Evolutionary conservation across 148 eudicot genomes (phyloP).

Genomic region (Rhododendron williamsianum): DNA sequence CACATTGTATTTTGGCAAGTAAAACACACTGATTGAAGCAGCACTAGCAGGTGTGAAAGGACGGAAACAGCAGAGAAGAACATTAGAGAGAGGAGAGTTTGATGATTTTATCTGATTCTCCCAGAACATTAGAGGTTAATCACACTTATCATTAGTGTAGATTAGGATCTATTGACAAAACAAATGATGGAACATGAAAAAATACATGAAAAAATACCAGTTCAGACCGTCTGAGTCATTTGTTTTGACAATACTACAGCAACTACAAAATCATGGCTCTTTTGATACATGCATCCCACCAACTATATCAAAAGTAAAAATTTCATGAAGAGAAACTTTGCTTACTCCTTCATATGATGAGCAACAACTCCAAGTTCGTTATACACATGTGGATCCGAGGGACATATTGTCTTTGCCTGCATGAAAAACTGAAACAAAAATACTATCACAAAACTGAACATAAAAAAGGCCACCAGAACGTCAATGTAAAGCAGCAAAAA

Average conservation of each 20-base stretch:
- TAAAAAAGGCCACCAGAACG: not conserved
- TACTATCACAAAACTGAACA: slow-evolving; percentile 11
- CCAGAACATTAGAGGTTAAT: too few relatives aligned
- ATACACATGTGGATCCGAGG: slow-evolving; percentile 92
- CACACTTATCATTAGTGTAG: too few relatives aligned
- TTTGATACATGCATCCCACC: not conserved
- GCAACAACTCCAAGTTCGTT: slow-evolving; percentile 98
- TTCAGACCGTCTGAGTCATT: not conserved
- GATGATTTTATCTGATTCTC: too few relatives aligned
- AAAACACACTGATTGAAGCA: too few relatives aligned
- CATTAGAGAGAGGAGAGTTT: too few relatives aligned
- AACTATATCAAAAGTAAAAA: not conserved
- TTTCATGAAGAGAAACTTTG: not conserved
- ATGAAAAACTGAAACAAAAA: slow-evolving; percentile 68
- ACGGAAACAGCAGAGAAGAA: too few relatives aligned
- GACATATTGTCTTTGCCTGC: slow-evolving; percentile 85
- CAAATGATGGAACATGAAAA: too few relatives aligned
- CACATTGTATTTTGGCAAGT: too few relatives aligned
- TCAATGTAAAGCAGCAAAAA: not conserved
- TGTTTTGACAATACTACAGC: not conserved
- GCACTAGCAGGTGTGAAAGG: too few relatives aligned
- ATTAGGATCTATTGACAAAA: too few relatives aligned
- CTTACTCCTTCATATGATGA: slow-evolving; percentile 96
- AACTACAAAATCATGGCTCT: not conserved
- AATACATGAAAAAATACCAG: not conserved